These are phyloP conservation scores for Zangia roseola DNA, from an alignment of 768 basidiomycete species.

Conservation along the genomic window DNA sequence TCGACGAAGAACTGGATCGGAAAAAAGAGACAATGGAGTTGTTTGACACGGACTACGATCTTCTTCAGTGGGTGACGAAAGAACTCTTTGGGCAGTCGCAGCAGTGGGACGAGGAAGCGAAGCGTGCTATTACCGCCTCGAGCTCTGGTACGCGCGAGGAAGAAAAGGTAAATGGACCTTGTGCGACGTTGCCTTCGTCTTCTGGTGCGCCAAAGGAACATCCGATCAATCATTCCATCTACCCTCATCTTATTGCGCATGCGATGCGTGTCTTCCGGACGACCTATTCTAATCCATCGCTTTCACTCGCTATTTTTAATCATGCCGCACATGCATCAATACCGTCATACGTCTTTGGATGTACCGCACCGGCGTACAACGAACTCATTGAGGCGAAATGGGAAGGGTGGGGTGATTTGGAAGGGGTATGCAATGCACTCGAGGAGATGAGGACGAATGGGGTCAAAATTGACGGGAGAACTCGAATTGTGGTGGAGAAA, in stretches of 20 bases:
- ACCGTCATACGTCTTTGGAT: constrained; percentile 85
- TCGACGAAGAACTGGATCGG: constrained; percentile 57
- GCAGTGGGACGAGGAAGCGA: constrained; percentile 48
- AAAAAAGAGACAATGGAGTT: constrained; percentile 73
- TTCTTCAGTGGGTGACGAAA: constrained; percentile 70
- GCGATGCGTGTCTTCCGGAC: constrained; percentile 80
- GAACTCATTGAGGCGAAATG: constrained; percentile 86
- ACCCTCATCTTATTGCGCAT: constrained; percentile 72
- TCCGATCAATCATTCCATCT: constrained; percentile 58
- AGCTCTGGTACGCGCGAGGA: not conserved
- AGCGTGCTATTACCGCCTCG: constrained; percentile 34
- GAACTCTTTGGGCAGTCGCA: constrained; percentile 66
- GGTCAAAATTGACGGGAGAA: constrained; percentile 60
- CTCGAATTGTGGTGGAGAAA: constrained; percentile 58
- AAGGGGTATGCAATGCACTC: constrained; percentile 68
- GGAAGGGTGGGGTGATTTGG: constrained; percentile 78
- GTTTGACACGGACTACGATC: constrained; percentile 64
- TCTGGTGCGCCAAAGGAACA: constrained; percentile 13
- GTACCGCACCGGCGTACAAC: constrained; percentile 85
- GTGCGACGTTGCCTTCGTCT: not conserved
- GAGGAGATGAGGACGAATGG: constrained; percentile 85
- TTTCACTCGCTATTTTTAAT: constrained; percentile 80
- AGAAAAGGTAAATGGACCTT: not conserved
- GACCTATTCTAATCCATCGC: constrained; percentile 74
- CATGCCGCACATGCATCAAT: constrained; percentile 74